These are phyloP conservation scores for Themeda triandra DNA, from an alignment of 176 grass and related monocot species.

Conservation along the genomic window DNA sequence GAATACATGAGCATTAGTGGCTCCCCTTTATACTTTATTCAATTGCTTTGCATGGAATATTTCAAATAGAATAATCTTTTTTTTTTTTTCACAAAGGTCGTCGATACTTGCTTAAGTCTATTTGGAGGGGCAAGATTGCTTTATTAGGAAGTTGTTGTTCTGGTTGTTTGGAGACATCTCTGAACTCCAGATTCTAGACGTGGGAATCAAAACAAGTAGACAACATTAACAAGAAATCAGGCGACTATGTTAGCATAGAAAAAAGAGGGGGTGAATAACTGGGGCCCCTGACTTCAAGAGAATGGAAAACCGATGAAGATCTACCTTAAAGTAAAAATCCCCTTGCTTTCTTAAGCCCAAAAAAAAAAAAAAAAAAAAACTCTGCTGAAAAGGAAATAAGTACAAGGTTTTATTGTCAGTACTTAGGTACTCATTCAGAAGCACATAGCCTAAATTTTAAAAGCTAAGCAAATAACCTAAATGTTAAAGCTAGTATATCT, in stretches of 20 bases:
- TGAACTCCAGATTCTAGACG: slow-evolving; percentile 14
- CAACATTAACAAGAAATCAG: neutral
- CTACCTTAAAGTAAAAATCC: neutral
- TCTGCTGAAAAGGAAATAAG: too few relatives aligned
- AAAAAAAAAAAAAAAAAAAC: too few relatives aligned
- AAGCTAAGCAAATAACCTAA: too few relatives aligned
- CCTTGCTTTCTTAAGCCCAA: too few relatives aligned
- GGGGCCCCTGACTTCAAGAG: slow-evolving; percentile 1
- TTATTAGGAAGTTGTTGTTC: neutral
- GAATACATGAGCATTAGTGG: neutral
- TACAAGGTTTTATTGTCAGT: too few relatives aligned
- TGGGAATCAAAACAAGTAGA: slow-evolving; percentile 20
- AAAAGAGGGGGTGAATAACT: neutral
- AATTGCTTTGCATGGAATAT: neutral
- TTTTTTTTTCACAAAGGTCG: neutral
- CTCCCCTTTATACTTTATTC: neutral
- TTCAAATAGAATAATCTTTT: neutral
- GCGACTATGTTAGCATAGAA: too few relatives aligned
- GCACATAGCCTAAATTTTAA: too few relatives aligned
- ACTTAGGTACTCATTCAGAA: too few relatives aligned
- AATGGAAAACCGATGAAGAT: neutral
- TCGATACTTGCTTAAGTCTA: neutral
- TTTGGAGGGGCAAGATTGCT: slow-evolving; percentile 24
- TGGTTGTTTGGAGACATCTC: neutral
- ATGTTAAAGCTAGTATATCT: too few relatives aligned